Conservation (phyloP, 768 basidiomycete species). For the Trametes coccinea region DNA sequence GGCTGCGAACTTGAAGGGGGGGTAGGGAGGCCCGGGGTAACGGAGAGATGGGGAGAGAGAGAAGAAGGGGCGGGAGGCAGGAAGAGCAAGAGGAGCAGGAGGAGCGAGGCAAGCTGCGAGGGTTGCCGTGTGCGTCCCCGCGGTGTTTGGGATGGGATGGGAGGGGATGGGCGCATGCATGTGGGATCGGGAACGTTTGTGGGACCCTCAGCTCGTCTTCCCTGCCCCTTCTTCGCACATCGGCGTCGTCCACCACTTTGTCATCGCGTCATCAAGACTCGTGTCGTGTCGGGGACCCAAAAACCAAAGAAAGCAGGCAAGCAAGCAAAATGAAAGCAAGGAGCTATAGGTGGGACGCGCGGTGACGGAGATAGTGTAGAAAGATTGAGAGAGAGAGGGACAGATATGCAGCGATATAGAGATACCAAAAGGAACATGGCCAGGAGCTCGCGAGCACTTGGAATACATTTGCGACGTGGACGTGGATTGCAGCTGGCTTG, state of each 20-base stretch:
- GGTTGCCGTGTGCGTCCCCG: neutral
- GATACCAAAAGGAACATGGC: too few relatives aligned
- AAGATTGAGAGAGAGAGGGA: too few relatives aligned
- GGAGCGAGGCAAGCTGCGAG: neutral
- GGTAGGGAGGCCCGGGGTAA: too few relatives aligned
- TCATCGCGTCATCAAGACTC: constrained; percentile 6
- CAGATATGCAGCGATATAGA: neutral
- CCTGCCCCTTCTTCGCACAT: too few relatives aligned
- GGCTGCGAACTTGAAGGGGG: neutral
- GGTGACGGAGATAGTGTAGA: neutral
- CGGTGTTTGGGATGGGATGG: too few relatives aligned
- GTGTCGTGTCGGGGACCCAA: neutral
- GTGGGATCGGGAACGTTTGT: too few relatives aligned
- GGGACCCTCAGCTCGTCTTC: too few relatives aligned
- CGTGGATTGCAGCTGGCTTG: neutral
- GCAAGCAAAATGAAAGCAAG: neutral
- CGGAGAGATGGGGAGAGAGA: neutral
- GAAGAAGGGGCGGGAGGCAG: neutral
- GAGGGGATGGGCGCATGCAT: too few relatives aligned
- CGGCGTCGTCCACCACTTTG: neutral
- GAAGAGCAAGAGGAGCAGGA: neutral
- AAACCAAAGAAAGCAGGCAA: neutral
- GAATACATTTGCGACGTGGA: too few relatives aligned
- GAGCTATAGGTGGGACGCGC: too few relatives aligned
- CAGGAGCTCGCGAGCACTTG: too few relatives aligned